Base-by-base conservation (phyloP, 2,329 filamentous ascomycete species). In the Diaporthe destruens region DNA sequence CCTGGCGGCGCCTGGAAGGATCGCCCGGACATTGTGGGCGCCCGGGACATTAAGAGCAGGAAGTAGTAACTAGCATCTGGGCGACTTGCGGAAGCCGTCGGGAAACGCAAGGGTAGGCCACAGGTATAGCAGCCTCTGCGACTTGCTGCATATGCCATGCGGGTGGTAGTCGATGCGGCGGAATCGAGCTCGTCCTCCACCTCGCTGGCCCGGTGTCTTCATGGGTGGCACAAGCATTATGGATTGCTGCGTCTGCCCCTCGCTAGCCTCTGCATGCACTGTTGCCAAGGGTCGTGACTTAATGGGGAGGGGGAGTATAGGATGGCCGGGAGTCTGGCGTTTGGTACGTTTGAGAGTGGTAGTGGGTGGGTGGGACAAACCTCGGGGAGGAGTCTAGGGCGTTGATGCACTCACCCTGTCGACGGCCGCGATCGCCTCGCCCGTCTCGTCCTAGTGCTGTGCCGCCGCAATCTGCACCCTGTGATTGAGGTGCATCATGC, bases 401-500 rank as follows among this genome's bases (percentile, higher is more conserved):
- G 66, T 61, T 55, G 68, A 66, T 66, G 66, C 55, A 59, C 14
- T 32, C 65, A 65, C 68, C 72, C 72, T 73, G 59, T 57, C 67
- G 66, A 69, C 66, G 55, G 55, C 49, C 55, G 68, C 68, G 63
- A 25, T 53, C 63, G 70, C 42, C 70, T 68, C 63, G 34, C 53
- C 63, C 44, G 54, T 68, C 61, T 72, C 54, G 47, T 51, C 44
- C 63, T 72, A 56, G 55, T 59, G 49, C 32, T 34, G 47, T 71
- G 61, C 67, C 56, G 59, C 59, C 59, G 57, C n/a, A 59, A 65
- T 55, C 49, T 72, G 70, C 53, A 55, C 29, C 53, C 42, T 59
- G 70, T 72, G 70, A 57, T 72, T 72, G 71, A 63, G 47, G 56
- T 72, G 71, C 71, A 72, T 72, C 71, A 57, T 67, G 39, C 69